Conservation (phyloP, 2,329 filamentous ascomycete genomes). For the Rhytidhysteron rufulum region DNA sequence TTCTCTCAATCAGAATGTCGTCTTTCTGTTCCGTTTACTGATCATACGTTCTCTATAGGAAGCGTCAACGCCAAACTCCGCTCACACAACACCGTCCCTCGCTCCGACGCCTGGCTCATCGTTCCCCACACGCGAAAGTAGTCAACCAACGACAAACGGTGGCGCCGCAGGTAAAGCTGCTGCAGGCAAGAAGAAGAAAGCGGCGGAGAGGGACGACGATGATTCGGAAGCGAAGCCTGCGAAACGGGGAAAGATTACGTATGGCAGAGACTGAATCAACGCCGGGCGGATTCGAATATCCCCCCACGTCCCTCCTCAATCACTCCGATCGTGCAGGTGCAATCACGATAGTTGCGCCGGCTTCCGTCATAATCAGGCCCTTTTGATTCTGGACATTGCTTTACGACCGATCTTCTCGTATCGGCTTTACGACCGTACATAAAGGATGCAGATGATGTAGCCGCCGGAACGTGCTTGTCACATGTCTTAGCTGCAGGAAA, state of each 20-base stretch:
- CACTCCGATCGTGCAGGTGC: no score
- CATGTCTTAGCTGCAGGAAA: no score
- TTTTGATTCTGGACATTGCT: no score
- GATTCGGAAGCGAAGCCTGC: slow-evolving; percentile 42
- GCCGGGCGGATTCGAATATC: no score
- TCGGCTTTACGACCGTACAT: no score
- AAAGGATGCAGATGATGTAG: no score
- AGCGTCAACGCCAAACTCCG: slow-evolving; percentile 35
- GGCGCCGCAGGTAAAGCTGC: slow-evolving; percentile 28
- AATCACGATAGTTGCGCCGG: no score
- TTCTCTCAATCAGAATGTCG: no score
- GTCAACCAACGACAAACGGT: slow-evolving; percentile 39
- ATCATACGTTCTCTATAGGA: slow-evolving; percentile 22
- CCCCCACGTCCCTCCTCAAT: no score
- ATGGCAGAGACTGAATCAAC: slow-evolving; percentile 42
- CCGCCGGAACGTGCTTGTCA: no score
- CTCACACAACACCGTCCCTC: slow-evolving; percentile 41
- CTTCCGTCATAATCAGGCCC: no score
- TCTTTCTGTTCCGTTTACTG: neutral
- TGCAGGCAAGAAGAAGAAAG: slow-evolving; percentile 44
- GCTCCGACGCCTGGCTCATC: slow-evolving; percentile 47
- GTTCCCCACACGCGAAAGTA: slow-evolving; percentile 44
- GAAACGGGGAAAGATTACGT: slow-evolving; percentile 50
- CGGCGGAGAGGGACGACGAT: slow-evolving; percentile 42
- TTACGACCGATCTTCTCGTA: no score